Evolutionary conservation across 257 asterid genomes (phyloP).

Genomic region (Jacaranda mimosifolia): DNA sequence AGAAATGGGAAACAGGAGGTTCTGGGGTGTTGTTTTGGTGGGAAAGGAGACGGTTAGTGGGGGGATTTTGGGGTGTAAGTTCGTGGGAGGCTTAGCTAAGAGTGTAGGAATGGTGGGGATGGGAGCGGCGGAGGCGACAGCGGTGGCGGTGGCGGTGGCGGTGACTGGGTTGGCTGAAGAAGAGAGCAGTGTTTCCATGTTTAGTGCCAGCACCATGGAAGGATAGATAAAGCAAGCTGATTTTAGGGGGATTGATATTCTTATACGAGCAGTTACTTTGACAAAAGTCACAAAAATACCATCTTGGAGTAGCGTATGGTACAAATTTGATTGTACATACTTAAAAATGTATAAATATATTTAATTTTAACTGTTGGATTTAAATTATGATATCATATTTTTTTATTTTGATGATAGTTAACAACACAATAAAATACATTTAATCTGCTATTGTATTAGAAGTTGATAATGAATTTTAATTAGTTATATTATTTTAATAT

Average conservation of each 20-base stretch:
- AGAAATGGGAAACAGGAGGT: slow-evolving; percentile 32
- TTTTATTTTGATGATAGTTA: no score
- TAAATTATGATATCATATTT: no score
- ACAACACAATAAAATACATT: no score
- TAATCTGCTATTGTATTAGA: no score
- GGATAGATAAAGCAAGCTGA: slow-evolving; percentile 20
- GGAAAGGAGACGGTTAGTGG: slow-evolving; percentile 35
- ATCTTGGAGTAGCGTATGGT: no score
- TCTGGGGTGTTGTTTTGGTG: slow-evolving; percentile 16
- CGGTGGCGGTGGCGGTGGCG: slow-evolving; percentile 34
- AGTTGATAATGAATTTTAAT: no score
- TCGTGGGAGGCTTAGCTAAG: slow-evolving; percentile 41
- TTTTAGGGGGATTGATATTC: slow-evolving; percentile 4
- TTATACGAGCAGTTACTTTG: neutral
- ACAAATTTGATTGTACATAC: no score
- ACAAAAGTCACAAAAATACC: no score
- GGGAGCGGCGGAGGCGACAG: slow-evolving; percentile 37
- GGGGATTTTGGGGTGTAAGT: slow-evolving; percentile 35
- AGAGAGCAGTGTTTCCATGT: slow-evolving; percentile 51
- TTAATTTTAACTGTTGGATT: no score
- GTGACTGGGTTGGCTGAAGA: slow-evolving; percentile 46
- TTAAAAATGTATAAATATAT: no score
- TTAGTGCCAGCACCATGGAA: slow-evolving; percentile 12
- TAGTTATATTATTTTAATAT: no score
- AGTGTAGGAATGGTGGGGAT: slow-evolving; percentile 36